phyloP scores from a whole-genome alignment of 768 basidiomycete species.

The Tylopilus vinaceipallidus region DNA sequence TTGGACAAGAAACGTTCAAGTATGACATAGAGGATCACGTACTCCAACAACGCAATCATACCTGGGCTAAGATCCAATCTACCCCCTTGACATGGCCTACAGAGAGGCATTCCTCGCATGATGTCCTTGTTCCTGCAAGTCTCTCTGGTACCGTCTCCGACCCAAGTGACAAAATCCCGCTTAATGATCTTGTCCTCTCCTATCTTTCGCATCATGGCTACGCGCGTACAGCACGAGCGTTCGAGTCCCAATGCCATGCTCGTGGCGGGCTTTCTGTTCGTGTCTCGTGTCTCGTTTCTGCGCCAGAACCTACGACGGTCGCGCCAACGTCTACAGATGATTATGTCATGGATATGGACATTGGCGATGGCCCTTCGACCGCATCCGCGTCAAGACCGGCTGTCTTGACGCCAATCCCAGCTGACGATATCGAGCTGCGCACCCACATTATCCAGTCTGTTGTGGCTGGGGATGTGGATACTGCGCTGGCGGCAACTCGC shows the following conservation, averaged over 20 bases:
- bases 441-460: conserved; percentile 72
- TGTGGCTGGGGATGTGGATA: conserved; percentile 66
- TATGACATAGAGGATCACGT: conserved; percentile 91
- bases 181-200: conserved; percentile 72
- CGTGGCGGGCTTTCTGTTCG: conserved; percentile 25
- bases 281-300: conserved; percentile 1
- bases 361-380: conserved; percentile 20
- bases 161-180: conserved; percentile 52
- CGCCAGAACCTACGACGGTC: neutral
- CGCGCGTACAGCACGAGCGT: conserved; percentile 63
- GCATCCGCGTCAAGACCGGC: conserved; percentile 11
- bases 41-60: conserved; percentile 60
- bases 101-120: conserved; percentile 14
- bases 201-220: conserved; percentile 89
- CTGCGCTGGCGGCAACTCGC: conserved; percentile 55
- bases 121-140: conserved; percentile 3
- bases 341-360: conserved; percentile 51
- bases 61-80: conserved; percentile 66
- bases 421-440: conserved; percentile 60
- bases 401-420: conserved; percentile 25
- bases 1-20: conserved; percentile 81
- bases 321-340: conserved; percentile 25
- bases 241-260: conserved; percentile 49
- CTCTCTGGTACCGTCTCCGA: conserved; percentile 31
- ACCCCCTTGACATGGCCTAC: conserved; percentile 51